These are phyloP conservation scores for Mytilinidion resinicola DNA, from an alignment of 495 filamentous ascomycete genomes.

Conservation along the genomic window DNA sequence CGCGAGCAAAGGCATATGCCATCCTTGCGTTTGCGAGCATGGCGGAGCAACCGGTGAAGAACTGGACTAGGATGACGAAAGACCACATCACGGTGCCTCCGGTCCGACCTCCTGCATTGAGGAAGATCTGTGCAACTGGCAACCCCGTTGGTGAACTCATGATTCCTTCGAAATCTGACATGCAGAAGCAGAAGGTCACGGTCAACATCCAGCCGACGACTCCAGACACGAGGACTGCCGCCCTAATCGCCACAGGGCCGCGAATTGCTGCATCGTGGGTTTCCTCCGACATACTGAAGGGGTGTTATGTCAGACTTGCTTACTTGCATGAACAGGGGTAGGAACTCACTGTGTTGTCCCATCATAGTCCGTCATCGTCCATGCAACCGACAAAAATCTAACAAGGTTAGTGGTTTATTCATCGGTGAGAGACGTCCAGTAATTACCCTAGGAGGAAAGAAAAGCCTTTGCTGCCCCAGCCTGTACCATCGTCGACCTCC, in stretches of 20 bases:
- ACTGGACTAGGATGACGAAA: slow-evolving; percentile 63
- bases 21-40: slow-evolving; percentile 67
- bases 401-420: slow-evolving; percentile 9
- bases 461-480: slow-evolving; percentile 59
- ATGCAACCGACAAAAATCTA: slow-evolving; percentile 57
- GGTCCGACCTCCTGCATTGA: slow-evolving; percentile 56
- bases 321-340: slow-evolving; percentile 1
- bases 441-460: slow-evolving; percentile 57
- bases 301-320: slow-evolving; percentile 12
- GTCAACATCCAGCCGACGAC: slow-evolving; percentile 59
- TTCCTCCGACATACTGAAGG: slow-evolving; percentile 61
- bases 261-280: slow-evolving; percentile 63
- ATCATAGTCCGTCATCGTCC: slow-evolving; percentile 74
- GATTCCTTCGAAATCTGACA: slow-evolving; percentile 57
- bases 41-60: slow-evolving; percentile 65
- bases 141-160: slow-evolving; percentile 58
- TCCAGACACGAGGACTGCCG: slow-evolving; percentile 61
- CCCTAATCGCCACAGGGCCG: slow-evolving; percentile 58
- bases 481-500: slow-evolving; percentile 50
- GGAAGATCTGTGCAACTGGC: slow-evolving; percentile 64
- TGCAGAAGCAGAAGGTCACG: slow-evolving; percentile 62
- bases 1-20: slow-evolving; percentile 66
- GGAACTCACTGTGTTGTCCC: slow-evolving; percentile 59
- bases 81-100: slow-evolving; percentile 64
- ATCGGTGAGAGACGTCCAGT: neutral